Evolutionary conservation across 495 filamentous ascomycete species (phyloP).

Genomic region (Neurospora sp.): DNA sequence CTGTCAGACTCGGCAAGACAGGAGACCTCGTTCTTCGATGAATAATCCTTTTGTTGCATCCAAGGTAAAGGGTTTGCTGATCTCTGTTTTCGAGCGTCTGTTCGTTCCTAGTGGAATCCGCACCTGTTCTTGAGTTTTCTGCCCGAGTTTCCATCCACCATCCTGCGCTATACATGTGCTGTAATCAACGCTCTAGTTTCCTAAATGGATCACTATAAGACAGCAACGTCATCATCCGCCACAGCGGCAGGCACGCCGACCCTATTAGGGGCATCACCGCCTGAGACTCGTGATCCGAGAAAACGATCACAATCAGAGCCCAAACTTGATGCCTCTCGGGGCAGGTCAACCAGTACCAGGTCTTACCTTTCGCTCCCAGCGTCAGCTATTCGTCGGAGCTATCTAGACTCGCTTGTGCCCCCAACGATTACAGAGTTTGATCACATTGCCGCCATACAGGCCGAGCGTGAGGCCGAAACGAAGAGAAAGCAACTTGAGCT

Average conservation of each 20-base stretch:
- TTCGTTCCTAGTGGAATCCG: background rate
- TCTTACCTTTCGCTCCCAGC: background rate
- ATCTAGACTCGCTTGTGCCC: slow-evolving; percentile 36
- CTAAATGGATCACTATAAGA: background rate
- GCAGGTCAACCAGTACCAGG: background rate
- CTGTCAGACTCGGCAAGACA: background rate
- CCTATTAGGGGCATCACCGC: background rate
- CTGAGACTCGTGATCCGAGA: background rate
- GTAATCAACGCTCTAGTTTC: background rate
- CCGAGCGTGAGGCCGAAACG: slow-evolving; percentile 34
- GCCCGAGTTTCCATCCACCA: background rate
- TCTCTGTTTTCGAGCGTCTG: background rate
- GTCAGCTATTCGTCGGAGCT: slow-evolving; percentile 24
- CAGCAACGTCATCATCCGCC: background rate
- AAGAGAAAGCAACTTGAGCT: slow-evolving; percentile 23
- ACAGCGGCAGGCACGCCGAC: background rate
- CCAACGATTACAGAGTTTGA: slow-evolving; percentile 34
- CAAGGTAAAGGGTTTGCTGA: background rate
- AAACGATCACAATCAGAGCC: background rate
- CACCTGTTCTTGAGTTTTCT: background rate
- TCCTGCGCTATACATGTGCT: background rate
- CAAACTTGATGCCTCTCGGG: background rate
- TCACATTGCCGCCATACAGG: slow-evolving; percentile 33
- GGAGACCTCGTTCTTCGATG: background rate
- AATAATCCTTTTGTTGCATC: background rate